Evolutionary conservation across 2,329 filamentous ascomycete species (phyloP).

Genomic region (Colletotrichum tamarilloi): DNA sequence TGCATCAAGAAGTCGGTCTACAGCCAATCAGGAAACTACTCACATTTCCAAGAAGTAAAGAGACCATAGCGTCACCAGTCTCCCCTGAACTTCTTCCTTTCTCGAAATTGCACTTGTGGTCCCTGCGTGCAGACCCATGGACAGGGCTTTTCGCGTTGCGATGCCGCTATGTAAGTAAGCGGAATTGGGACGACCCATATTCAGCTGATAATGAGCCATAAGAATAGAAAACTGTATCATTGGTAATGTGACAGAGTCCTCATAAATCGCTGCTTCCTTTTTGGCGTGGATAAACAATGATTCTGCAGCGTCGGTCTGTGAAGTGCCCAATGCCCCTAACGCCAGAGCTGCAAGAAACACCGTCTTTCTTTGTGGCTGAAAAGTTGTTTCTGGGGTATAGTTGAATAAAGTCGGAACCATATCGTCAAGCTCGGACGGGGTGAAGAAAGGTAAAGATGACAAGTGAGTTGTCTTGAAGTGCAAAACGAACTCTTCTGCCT

Average conservation of each 20-base stretch:
- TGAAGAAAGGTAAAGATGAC: conserved; percentile 38
- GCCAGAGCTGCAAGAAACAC: conserved; percentile 40
- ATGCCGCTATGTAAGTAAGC: conserved; percentile 43
- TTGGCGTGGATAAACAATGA: conserved; percentile 41
- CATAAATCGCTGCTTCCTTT: conserved; percentile 39
- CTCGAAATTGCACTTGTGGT: conserved; percentile 33
- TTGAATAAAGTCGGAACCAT: conserved; percentile 38
- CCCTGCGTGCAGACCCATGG: conserved; percentile 43
- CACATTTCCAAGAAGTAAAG: conserved; percentile 44
- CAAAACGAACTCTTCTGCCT: conserved; percentile 37
- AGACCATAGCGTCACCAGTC: conserved; percentile 42
- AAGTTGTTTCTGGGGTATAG: conserved; percentile 5
- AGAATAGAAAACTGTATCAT: conserved; percentile 45
- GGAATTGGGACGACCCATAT: conserved; percentile 44
- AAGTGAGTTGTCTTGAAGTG: conserved; percentile 36
- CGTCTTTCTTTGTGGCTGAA: conserved; percentile 40
- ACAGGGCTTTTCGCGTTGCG: conserved; percentile 42
- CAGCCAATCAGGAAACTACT: background rate
- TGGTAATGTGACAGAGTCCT: conserved; percentile 44
- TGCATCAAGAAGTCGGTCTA: no score
- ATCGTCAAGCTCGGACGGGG: conserved; percentile 37
- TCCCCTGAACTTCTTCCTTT: conserved; percentile 39
- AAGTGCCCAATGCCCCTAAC: conserved; percentile 40
- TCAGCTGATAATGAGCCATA: conserved; percentile 41
- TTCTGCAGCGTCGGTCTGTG: conserved; percentile 41